Conservation (phyloP, 371 early-diverging fungal genomes). For the Mucor saturninus region DNA sequence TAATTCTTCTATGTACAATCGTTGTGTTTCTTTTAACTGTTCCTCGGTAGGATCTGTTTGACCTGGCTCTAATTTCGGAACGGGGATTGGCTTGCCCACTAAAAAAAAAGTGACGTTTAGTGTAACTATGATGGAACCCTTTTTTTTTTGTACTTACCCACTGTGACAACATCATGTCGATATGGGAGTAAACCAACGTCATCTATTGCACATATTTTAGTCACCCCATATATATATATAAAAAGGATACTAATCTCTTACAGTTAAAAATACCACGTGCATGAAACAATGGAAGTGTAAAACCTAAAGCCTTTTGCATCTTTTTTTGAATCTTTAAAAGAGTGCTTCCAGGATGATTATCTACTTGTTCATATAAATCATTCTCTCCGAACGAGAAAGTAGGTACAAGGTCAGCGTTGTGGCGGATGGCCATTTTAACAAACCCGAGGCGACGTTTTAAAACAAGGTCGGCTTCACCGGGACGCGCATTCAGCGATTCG, state of each 20-base stretch:
- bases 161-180: constrained; percentile 46
- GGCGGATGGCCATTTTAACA: constrained; percentile 72
- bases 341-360: constrained; percentile 45
- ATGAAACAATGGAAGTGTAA: constrained; percentile 69
- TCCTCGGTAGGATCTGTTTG: constrained; percentile 60
- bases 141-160: constrained; percentile 35
- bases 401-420: constrained; percentile 70
- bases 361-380: constrained; percentile 68
- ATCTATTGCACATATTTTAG: constrained; percentile 22
- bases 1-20: constrained; percentile 64
- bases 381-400: constrained; percentile 82
- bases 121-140: neutral
- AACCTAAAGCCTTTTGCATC: constrained; percentile 60
- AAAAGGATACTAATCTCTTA: constrained; percentile 25
- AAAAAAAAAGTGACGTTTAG: constrained; percentile 4
- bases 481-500: constrained; percentile 68
- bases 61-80: constrained; percentile 46
- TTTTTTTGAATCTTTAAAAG: constrained; percentile 57
- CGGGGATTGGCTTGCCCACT: constrained; percentile 71
- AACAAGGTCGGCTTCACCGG: constrained; percentile 64
- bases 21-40: constrained; percentile 61
- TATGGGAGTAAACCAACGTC: constrained; percentile 61
- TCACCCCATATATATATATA: constrained; percentile 3
- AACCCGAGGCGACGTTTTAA: constrained; percentile 76
- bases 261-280: constrained; percentile 72